phyloP scores from a whole-genome alignment of 2,329 filamentous ascomycete species.

The Lomentospora prolificans region DNA sequence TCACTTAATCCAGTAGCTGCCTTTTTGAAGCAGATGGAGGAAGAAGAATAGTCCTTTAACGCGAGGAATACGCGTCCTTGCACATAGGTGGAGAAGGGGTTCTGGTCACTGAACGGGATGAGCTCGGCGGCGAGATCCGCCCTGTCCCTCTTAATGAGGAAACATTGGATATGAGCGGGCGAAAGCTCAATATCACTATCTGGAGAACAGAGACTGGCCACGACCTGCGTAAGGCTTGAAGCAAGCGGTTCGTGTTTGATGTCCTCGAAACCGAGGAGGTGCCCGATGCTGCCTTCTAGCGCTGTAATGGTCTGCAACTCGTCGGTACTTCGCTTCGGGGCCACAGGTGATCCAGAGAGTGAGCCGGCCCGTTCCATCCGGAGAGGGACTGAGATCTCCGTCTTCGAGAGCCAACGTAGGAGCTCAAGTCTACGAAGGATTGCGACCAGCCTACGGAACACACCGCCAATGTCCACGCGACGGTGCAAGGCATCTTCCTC shows the following conservation, averaged over 20 bases:
- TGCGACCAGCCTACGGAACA: slow-evolving; percentile 61
- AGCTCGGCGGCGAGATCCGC: slow-evolving; percentile 51
- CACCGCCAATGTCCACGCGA: slow-evolving; percentile 53
- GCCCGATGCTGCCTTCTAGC: slow-evolving; percentile 49
- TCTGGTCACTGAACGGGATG: slow-evolving; percentile 43
- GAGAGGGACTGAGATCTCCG: slow-evolving; percentile 42
- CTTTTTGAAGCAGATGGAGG: slow-evolving; percentile 68
- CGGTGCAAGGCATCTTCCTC: slow-evolving; percentile 55
- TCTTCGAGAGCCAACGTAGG: slow-evolving; percentile 57
- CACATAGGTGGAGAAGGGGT: slow-evolving; percentile 65
- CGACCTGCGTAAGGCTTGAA: slow-evolving; percentile 54
- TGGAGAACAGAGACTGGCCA: slow-evolving; percentile 53
- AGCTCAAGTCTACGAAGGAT: slow-evolving; percentile 66
- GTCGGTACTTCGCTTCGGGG: slow-evolving; percentile 31
- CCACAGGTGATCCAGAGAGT: slow-evolving; percentile 19
- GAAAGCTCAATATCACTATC: slow-evolving; percentile 58
- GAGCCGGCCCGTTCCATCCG: slow-evolving; percentile 27
- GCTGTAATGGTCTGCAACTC: slow-evolving; percentile 43
- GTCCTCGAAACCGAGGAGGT: slow-evolving; percentile 53
- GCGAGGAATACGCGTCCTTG: slow-evolving; percentile 71
- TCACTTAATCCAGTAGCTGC: slow-evolving; percentile 75
- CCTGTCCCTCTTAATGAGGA: slow-evolving; percentile 47
- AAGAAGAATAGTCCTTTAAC: slow-evolving; percentile 62
- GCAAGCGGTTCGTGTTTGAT: slow-evolving; percentile 40
- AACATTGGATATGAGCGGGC: slow-evolving; percentile 51